Percentiles rank a stretch among this genome's conserved stretches.
phyloP scores from a whole-genome alignment of 2,329 filamentous ascomycete genomes.

The Rosellinia necatrix region DNA sequence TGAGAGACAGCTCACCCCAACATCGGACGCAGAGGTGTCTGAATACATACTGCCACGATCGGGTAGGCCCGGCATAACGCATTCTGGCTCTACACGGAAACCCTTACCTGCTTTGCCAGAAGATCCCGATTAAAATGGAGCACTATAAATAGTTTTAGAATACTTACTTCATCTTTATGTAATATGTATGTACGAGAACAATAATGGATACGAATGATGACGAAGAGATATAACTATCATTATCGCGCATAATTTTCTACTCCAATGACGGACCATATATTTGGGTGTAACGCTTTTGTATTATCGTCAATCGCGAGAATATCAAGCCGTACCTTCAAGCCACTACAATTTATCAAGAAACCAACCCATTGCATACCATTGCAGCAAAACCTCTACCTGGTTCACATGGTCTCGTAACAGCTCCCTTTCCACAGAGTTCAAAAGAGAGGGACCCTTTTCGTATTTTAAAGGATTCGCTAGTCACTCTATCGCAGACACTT shows the following conservation, averaged over 20 bases:
- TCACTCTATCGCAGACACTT: no score
- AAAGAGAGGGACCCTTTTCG: neutral
- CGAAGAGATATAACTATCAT: constrained; percentile 1
- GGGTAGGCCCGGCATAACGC: constrained; percentile 28
- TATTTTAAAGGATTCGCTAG: no score
- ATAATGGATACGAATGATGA: constrained; percentile 24
- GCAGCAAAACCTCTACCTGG: neutral
- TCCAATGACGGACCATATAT: neutral
- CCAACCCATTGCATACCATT: constrained; percentile 9
- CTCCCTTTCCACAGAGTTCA: no score
- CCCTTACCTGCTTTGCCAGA: constrained; percentile 51
- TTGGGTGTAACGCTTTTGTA: constrained; percentile 12
- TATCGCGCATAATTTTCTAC: neutral
- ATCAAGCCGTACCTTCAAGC: neutral
- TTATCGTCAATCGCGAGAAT: neutral
- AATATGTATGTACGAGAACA: constrained; percentile 8
- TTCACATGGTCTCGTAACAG: neutral
- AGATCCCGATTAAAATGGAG: constrained; percentile 36
- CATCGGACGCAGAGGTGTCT: constrained; percentile 28
- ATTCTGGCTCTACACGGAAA: constrained; percentile 42
- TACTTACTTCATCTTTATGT: neutral
- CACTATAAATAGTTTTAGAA: neutral
- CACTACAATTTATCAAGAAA: neutral
- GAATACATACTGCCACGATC: constrained; percentile 26
- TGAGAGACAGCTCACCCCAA: constrained; percentile 38